Conservation (phyloP, 371 early-diverging fungal genomes). For the Circinella minor region DNA sequence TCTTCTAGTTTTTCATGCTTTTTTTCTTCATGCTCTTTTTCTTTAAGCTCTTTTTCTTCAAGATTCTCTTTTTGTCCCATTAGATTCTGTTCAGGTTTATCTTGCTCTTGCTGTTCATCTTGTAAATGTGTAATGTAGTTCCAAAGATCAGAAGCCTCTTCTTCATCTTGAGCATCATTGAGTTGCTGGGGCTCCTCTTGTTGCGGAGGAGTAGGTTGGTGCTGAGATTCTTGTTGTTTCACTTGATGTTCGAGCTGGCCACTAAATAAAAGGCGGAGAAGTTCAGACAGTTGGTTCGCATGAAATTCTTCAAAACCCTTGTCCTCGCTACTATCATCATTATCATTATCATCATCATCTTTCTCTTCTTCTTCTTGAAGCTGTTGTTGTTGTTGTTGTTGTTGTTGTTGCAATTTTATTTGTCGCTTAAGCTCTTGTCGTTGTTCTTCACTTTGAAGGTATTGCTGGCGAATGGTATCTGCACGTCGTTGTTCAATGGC, state of each 20-base stretch:
- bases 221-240: slow-evolving; percentile 13
- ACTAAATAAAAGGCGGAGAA: slow-evolving; percentile 12
- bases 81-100: neutral
- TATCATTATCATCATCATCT: too few relatives aligned
- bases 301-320: slow-evolving; percentile 14
- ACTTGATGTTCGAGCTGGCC: slow-evolving; percentile 15
- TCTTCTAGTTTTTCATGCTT: too few relatives aligned
- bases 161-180: slow-evolving; percentile 22
- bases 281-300: slow-evolving; percentile 9
- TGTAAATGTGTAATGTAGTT: slow-evolving; percentile 15
- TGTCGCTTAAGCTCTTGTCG: neutral
- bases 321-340: neutral
- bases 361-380: neutral
- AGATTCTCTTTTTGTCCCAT: slow-evolving; percentile 11
- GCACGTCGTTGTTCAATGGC: slow-evolving; percentile 28
- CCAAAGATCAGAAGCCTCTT: slow-evolving; percentile 23
- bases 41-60: slow-evolving; percentile 17
- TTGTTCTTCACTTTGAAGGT: slow-evolving; percentile 2
- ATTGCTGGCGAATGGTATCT: slow-evolving; percentile 7
- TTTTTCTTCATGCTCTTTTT: neutral
- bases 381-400: slow-evolving; percentile 4
- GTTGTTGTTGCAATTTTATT: neutral
- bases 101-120: slow-evolving; percentile 19
- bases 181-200: neutral
- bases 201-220: neutral